Conservation (phyloP, 2,329 filamentous ascomycete species). For the Teratosphaeria nubilosa region DNA sequence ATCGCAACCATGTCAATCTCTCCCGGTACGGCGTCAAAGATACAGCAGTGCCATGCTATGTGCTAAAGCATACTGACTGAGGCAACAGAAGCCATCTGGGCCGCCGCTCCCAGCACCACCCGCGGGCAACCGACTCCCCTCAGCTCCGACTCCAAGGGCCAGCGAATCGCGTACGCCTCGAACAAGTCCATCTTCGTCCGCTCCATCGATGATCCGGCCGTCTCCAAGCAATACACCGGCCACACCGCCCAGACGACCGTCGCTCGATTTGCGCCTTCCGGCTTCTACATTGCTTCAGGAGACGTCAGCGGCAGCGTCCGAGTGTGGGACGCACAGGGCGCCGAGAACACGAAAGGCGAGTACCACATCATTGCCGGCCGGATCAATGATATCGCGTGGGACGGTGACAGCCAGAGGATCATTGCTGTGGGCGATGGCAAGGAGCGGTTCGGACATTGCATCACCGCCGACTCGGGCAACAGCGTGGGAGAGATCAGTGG, state of each 20-base stretch:
- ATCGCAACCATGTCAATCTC: slow-evolving; percentile 11
- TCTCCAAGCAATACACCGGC: slow-evolving; percentile 81
- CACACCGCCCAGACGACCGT: slow-evolving; percentile 86
- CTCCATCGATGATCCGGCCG: slow-evolving; percentile 78
- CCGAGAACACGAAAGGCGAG: slow-evolving; percentile 84
- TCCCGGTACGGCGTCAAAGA: slow-evolving; percentile 8
- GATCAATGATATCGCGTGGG: slow-evolving; percentile 96
- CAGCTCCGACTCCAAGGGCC: slow-evolving; percentile 77
- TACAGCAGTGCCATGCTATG: neutral
- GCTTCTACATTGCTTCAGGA: slow-evolving; percentile 89
- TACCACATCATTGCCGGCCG: slow-evolving; percentile 89
- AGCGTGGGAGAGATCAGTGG: slow-evolving; percentile 89
- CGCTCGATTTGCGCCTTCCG: slow-evolving; percentile 85
- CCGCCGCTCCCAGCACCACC: slow-evolving; percentile 70
- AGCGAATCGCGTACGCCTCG: slow-evolving; percentile 86
- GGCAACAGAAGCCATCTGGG: slow-evolving; percentile 57
- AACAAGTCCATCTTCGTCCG: slow-evolving; percentile 96
- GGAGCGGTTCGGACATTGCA: slow-evolving; percentile 85
- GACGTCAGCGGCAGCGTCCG: slow-evolving; percentile 75
- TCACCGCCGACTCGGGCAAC: slow-evolving; percentile 92
- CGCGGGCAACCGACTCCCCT: slow-evolving; percentile 84
- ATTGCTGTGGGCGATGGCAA: slow-evolving; percentile 94
- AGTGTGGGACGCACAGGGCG: slow-evolving; percentile 82
- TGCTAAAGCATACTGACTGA: neutral
- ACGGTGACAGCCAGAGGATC: slow-evolving; percentile 89